Base-by-base conservation (phyloP, 1,284 basidiomycete species). In the Stereum hirsutum region DNA sequence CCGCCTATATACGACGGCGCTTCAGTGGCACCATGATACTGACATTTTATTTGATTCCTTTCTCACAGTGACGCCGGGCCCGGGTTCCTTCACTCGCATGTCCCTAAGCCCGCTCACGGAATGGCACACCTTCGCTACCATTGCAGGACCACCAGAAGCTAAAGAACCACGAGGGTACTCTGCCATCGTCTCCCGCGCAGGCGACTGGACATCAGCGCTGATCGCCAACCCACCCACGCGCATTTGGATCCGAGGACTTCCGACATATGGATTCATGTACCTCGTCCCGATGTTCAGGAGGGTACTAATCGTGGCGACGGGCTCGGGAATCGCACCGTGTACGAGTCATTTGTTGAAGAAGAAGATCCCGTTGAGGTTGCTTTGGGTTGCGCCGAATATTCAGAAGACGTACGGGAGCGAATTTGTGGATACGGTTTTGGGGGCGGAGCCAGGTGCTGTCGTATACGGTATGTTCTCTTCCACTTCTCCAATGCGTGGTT, bases 101-200 rank as follows among this genome's bases (percentile, higher is more conserved):
- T 74, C 75, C 3, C 64, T 69, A 23, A 63, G 61, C 46, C 77
- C 76, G 12, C 62, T 77, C 33, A 57, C 68, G 28, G 76, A 80
- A 57, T 80, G 77, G 77, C 76, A 79, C 47, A 70, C 70, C 7
- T 79, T 80, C 52, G 76, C 75, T 2, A 75, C 72, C 14, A 64
- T 77, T 26, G 60, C 69, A 2, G 68, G 69, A 41, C 73, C 73
- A 10, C 69, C 70, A 19, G 66, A 69, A 54, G 62, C 62, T 28
- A n/a, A n/a, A n/a, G n/a, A n/a, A n/a, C n/a, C n/a, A n/a, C n/a
- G n/a, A n/a, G 77, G 75, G 0, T 80, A 70, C 52, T 78, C 75
- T 2, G 59, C 78, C 24, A 68, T 79, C 27, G 70, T 80, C 10
- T 76, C 73, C 19, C 65, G 61, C 39, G 75, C 75, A 21, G 75